Base-by-base conservation (phyloP, 805 yeast species). In the Yarrowia sp. region DNA sequence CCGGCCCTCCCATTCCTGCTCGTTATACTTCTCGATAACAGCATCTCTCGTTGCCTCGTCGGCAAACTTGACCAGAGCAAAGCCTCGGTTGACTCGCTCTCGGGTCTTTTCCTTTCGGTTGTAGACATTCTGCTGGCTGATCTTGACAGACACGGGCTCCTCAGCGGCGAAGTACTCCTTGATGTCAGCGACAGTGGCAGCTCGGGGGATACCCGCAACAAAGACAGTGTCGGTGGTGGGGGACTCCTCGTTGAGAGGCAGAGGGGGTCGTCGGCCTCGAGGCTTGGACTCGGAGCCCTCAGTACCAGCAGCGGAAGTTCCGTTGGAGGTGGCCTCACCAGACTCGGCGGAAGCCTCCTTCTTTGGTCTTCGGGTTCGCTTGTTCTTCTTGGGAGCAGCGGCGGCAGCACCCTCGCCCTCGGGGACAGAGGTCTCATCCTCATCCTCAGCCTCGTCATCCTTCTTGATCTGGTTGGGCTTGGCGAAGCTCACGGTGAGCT, bases 21-120 rank as follows among this genome's bases (percentile, higher is more conserved):
- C 96, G 68, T 88, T 82, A 75, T 86, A 86, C 71, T 84, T 83
- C 41, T 80, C 84, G 67, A 90, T 84, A n/a, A 96, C 97, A 73
- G 80, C 78, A 71, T 82, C 76, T 71, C 90, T 96, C 45, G 80
- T 80, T 50, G 83, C 88, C 69, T 86, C 84, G 66, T 81, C 77
- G 51, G 83, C 79, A 69, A 87, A 85, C 68, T 82, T 83, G 68
- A 86, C 83, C 72, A 87, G 84, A 1, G 81, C 84, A 68, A 83
- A 84, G 44, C 71, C 63, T 42, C 66, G 74, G 71, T 11, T 67
- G 60, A 38, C 62, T 14, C 33, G 66, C 47, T 31, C 55, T 43
- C 39, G 58, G 67, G 45, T 65, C 66, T 67, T 69, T 64, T 55
- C 65, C 60, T 48, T 41, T 51, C 64, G 68, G 68, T 36, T 66